Base-by-base conservation (phyloP, 2,329 filamentous ascomycete species). In the Metarhizium anisopliae region DNA sequence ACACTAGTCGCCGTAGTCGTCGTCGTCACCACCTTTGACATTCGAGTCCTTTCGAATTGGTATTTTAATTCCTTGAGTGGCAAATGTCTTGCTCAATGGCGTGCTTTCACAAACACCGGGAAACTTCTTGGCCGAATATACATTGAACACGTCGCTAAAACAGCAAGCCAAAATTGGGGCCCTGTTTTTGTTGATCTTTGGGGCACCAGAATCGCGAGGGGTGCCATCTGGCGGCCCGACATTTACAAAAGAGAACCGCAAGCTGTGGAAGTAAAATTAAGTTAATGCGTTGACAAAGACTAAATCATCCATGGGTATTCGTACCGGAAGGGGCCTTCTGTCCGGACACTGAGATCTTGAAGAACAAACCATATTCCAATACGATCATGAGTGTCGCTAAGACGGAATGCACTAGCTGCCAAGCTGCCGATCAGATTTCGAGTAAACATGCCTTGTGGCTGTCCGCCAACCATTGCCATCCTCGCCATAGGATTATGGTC, bases 41-140 rank as follows among this genome's bases (percentile, higher is more conserved):
- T 77, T 78, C 1, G 87, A 85, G 65, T 96, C 93, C 71, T 96
- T 96, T 25, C 93, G 79, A 55, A 97, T 96, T 0, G 93, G 93
- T 29, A 97, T 96, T 72, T 96, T 96, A 72, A 96, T 95, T 29
- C 94, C 94, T 67, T 99, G 94, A 1, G 83, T 79, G 3, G 94
- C 93, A 73, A 99, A 97, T 59, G 85, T 89, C 71, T 95, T 96
- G 78, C 92, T 96, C 18, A 97, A 75, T 4, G 84, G 74, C 0
- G 94, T 99, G 70, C 89, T 95, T 69, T 97, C 93, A 56, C 95
- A 96, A 1, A 99, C 94, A 45, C 94, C 94, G 0, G 94, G 94
- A 71, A 99, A 99, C 67, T 96, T 96, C 79, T 99, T 99, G 51
- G 94, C 94, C 2, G 90, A 95, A 72, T 87, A 97, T 35, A 99